Percentiles rank a stretch among this genome's conserved stretches.
Conservation (phyloP, 2,329 filamentous ascomycete species). For the Calonectria fujianensis region DNA sequence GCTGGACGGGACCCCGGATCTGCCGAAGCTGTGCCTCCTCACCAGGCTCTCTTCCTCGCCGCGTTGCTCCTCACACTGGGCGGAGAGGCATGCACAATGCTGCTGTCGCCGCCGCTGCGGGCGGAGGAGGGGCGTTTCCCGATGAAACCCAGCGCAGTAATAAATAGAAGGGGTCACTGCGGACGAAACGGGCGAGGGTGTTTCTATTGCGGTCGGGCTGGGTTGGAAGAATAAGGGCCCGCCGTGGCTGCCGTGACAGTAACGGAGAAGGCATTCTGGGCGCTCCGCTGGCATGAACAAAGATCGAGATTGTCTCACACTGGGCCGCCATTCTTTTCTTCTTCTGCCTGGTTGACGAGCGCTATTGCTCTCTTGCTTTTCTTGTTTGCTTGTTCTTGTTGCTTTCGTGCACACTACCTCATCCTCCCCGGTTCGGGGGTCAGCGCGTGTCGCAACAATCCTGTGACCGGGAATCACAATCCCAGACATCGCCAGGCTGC, state of each 20-base stretch:
- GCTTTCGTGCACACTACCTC: conserved; percentile 43
- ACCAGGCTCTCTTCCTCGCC: conserved; percentile 15
- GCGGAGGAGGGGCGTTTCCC: conserved; percentile 41
- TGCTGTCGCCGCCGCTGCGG: conserved; percentile 30
- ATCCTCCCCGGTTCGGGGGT: conserved; percentile 27
- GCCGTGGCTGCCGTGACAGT: conserved; percentile 29
- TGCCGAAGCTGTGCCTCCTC: conserved; percentile 39
- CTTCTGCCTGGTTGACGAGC: background rate
- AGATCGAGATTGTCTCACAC: conserved; percentile 29
- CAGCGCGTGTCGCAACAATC: conserved; percentile 40
- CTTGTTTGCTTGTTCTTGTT: conserved; percentile 41
- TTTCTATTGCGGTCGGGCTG: conserved; percentile 27
- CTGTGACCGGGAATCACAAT: conserved; percentile 46
- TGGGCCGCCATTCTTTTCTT: conserved; percentile 22
- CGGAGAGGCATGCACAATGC: conserved; percentile 47
- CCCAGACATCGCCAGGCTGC: conserved; percentile 33
- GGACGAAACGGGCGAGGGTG: conserved; percentile 33
- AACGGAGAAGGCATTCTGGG: conserved; percentile 11
- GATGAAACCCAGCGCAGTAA: conserved; percentile 45
- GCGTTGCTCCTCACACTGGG: conserved; percentile 48
- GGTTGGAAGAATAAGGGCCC: conserved; percentile 28
- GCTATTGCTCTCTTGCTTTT: conserved; percentile 12
- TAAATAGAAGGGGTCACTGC: conserved; percentile 39
- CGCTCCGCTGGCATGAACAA: conserved; percentile 22
- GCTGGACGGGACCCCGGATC: conserved; percentile 35